Evolutionary conservation across 169 alveolate species (phyloP).

Genomic region (Eimeria maxima): DNA sequence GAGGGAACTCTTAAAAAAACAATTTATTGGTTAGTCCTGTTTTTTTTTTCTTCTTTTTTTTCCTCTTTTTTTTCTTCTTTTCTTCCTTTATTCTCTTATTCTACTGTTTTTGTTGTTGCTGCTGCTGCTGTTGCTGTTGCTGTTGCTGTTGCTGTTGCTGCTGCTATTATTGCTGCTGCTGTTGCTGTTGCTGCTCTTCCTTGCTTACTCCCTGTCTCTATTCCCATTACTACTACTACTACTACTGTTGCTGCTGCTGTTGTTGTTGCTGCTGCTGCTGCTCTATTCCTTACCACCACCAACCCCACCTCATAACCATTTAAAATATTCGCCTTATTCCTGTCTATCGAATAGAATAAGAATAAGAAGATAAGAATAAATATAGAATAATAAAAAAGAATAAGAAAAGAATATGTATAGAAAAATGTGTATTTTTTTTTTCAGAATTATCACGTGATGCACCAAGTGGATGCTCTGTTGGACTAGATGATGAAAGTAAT

Average conservation of each 20-base stretch:
- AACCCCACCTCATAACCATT: not conserved
- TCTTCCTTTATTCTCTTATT: not conserved
- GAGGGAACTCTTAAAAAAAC: conserved; percentile 90
- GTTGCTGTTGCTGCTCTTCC: not conserved
- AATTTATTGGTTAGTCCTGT: conserved; percentile 90
- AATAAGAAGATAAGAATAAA: too few relatives aligned
- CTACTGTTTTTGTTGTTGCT: not conserved
- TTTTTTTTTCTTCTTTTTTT: not conserved
- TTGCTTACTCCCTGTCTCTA: too few relatives aligned
- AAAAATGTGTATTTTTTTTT: not conserved
- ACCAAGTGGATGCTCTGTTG: conserved; percentile 96
- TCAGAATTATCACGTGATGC: conserved; percentile 93
- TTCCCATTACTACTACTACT: not conserved
- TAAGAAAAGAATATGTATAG: not conserved
- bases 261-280: too few relatives aligned
- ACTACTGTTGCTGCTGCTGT: too few relatives aligned
- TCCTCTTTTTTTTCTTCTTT: not conserved
- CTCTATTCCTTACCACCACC: not conserved
- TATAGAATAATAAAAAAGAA: not conserved
- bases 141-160: not conserved
- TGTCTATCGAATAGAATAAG: too few relatives aligned
- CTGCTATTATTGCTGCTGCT: not conserved
- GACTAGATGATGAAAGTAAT: conserved; percentile 96
- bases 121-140: not conserved
- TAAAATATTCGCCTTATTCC: not conserved